Evolutionary conservation across 805 yeast genomes (phyloP).

Genomic region (Yarrowia keelungensis): DNA sequence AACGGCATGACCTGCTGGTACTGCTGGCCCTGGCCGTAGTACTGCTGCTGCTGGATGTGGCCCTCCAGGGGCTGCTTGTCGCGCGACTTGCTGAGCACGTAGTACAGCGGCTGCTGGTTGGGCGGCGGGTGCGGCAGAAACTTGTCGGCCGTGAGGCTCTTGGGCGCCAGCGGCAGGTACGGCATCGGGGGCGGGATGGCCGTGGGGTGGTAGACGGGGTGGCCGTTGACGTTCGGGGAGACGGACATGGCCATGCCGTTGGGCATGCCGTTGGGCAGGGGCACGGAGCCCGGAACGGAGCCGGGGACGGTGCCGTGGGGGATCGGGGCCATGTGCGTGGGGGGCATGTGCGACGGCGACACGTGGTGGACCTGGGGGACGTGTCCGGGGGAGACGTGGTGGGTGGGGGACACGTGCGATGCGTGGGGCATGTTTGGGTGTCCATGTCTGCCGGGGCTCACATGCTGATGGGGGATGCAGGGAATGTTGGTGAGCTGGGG

Average conservation of each 20-base stretch:
- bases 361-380: not conserved
- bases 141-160: constrained; percentile 35
- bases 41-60: constrained; percentile 25
- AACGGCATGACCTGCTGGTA: not conserved
- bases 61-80: constrained; percentile 38
- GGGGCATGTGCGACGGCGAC: not conserved
- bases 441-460: not conserved
- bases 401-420: not conserved
- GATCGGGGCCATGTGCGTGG: not conserved
- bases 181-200: constrained; percentile 34
- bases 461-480: constrained; percentile 6
- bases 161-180: constrained; percentile 24
- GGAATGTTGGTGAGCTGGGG: constrained; percentile 12
- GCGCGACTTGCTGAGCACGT: constrained; percentile 20
- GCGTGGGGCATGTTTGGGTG: too few relatives aligned
- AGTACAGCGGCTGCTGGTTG: constrained; percentile 37
- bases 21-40: not conserved
- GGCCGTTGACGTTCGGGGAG: not conserved
- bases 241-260: constrained; percentile 6
- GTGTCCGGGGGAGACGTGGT: not conserved
- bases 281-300: not conserved
- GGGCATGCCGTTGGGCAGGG: constrained; percentile 6
- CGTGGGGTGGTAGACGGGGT: not conserved
- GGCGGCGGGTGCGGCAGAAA: constrained; percentile 33
- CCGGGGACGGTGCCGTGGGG: not conserved